Evolutionary conservation across 768 basidiomycete genomes (phyloP).

Genomic region (Leucocoprinus birnbaumii): DNA sequence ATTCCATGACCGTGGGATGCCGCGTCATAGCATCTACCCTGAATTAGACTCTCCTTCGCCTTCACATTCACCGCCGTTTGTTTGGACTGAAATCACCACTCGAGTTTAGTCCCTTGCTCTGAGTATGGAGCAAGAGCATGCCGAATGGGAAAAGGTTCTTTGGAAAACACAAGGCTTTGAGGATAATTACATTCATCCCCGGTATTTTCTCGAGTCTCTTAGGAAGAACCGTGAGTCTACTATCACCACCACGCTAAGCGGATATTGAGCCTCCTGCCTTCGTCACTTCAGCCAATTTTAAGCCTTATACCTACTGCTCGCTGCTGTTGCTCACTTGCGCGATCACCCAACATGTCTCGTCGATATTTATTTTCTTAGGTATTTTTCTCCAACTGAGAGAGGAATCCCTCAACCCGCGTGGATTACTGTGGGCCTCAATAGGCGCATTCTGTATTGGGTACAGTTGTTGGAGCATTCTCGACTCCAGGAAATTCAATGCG

Average conservation of each 20-base stretch:
- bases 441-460: constrained; percentile 60
- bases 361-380: constrained; percentile 78
- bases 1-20: constrained; percentile 11
- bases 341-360: constrained; percentile 82
- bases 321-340: constrained; percentile 68
- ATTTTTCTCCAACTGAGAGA: constrained; percentile 74
- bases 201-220: constrained; percentile 74
- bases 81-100: neutral
- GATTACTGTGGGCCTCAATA: constrained; percentile 64
- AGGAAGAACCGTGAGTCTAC: constrained; percentile 67
- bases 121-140: constrained; percentile 3
- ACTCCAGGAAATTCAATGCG: neutral
- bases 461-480: constrained; percentile 44
- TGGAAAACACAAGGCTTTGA: constrained; percentile 76
- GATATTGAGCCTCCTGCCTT: neutral
- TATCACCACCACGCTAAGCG: neutral
- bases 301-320: constrained; percentile 73
- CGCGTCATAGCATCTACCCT: constrained; percentile 7
- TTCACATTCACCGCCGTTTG: constrained; percentile 1
- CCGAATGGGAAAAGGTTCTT: constrained; percentile 67
- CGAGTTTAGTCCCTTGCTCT: neutral
- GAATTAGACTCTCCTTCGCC: neutral
- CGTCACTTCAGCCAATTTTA: constrained; percentile 63
- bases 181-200: constrained; percentile 82
- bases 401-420: constrained; percentile 61